phyloP scores from a whole-genome alignment of 768 basidiomycete genomes.

The Nevesoporus exiguus region DNA sequence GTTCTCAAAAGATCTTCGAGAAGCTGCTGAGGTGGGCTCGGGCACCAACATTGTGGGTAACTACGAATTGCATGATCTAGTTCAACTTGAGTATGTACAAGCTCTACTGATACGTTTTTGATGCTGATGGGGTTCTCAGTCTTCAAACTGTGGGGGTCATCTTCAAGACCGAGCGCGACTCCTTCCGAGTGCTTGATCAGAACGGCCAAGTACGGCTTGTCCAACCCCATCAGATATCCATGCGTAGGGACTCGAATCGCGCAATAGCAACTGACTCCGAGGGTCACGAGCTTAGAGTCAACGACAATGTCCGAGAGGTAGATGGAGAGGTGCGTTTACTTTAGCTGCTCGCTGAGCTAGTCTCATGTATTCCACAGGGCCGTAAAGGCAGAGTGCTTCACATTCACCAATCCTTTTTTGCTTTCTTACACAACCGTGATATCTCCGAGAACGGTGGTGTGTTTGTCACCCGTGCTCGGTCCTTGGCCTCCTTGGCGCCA shows the following conservation, averaged over 20 bases:
- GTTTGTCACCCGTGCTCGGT: conserved; percentile 86
- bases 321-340: conserved; percentile 70
- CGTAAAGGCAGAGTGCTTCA: conserved; percentile 91
- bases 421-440: conserved; percentile 93
- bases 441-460: conserved; percentile 89
- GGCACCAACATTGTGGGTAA: conserved; percentile 87
- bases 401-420: conserved; percentile 90
- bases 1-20: conserved; percentile 94
- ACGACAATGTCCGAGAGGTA: conserved; percentile 90
- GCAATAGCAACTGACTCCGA: conserved; percentile 89
- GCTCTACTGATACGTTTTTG: not conserved
- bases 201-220: conserved; percentile 86
- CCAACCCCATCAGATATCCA: conserved; percentile 91
- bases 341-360: not conserved
- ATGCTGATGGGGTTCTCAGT: conserved; percentile 39
- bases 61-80: conserved; percentile 94
- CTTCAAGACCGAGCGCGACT: conserved; percentile 93
- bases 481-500: conserved; percentile 80
- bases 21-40: conserved; percentile 96
- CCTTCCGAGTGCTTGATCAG: conserved; percentile 95
- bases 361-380: conserved; percentile 38
- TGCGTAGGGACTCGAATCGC: conserved; percentile 76
- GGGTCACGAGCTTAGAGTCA: conserved; percentile 79
- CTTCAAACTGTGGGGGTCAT: conserved; percentile 94
- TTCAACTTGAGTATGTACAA: conserved; percentile 85